Base-by-base conservation (phyloP, 1,284 basidiomycete species). In the Boletus smithii region DNA sequence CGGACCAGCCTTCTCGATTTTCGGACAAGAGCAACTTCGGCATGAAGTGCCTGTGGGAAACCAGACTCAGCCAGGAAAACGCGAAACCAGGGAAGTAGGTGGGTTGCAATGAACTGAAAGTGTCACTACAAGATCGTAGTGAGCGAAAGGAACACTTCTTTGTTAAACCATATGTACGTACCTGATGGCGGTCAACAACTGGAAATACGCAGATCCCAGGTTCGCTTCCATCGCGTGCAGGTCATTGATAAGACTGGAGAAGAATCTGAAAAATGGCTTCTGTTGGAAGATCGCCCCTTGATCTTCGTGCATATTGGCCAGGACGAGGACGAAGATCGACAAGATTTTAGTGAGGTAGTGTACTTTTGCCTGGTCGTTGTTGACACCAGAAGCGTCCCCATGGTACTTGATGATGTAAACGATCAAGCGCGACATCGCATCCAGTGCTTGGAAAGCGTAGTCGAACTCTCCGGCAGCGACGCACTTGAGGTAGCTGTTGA, bases 341-440 rank as follows among this genome's bases (percentile, higher is more conserved):
- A 99, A 73, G 51, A 99, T 97, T 76, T 99, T 99, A 55, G 94
- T 95, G 63, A 97, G 76, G 71, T 99, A 99, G 64, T 97, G 90
- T 20, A 95, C 91, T 69, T 98, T 97, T 17, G 92, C 90, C 59
- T 92, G 89, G 61, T 94, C 90, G 60, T 92, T 91, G 71, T 93
- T 90, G 53, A 88, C 77, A 26, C 88, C 91, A 11, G 78, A 85
- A 42, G 88, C 88, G 67, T 98, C 95, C 20, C 92, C 94, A 58
- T 99, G 95, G 67, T 99, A 98, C 74, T 99, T 99, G 81, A 99
- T 95, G 74, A 99, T 97, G 66, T 97, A 91, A 38, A 95, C 91
- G 54, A 99, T 92, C 57, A 99, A 75, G 58, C 93, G 85, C 38
- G 95, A 93, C 74, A 98, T 88, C 8, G 97, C 93, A 69, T 99